A percentile compares a stretch with the other conserved stretches of the same genome.
Evolutionary conservation across 768 basidiomycete species (phyloP).

Genomic region (Podaxis pistillaris): DNA sequence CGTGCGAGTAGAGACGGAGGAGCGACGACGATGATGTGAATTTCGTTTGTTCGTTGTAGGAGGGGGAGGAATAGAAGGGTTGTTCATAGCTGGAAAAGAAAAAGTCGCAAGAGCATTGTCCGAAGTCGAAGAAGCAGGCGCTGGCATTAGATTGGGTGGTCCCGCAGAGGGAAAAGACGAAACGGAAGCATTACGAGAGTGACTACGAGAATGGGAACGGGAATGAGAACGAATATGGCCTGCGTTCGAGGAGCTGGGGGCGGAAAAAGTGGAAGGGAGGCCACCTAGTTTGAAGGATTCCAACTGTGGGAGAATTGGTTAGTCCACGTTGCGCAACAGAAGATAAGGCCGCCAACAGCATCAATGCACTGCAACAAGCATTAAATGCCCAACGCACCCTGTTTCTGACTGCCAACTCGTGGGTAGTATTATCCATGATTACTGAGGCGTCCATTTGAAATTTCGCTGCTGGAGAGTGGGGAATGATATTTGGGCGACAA

Average conservation of each 20-base stretch:
- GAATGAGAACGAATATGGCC: slow-evolving; percentile 71
- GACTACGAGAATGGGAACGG: slow-evolving; percentile 55
- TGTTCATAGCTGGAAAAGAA: slow-evolving; percentile 23
- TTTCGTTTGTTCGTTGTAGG: slow-evolving; percentile 49
- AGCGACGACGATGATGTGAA: slow-evolving; percentile 83
- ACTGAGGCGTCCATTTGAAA: slow-evolving; percentile 9
- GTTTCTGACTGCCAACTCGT: slow-evolving; percentile 40
- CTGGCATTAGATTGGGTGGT: slow-evolving; percentile 25
- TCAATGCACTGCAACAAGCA: background rate
- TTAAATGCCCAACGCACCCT: slow-evolving; percentile 31
- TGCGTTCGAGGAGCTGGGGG: slow-evolving; percentile 33
- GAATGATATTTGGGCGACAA: slow-evolving; percentile 15
- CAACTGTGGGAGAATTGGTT: slow-evolving; percentile 41
- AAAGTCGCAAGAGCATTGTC: slow-evolving; percentile 10
- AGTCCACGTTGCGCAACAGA: background rate
- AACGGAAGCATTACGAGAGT: slow-evolving; percentile 34
- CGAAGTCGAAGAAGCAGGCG: slow-evolving; percentile 22
- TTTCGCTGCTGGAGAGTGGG: background rate
- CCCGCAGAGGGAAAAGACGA: slow-evolving; percentile 41
- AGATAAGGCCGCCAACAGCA: background rate
- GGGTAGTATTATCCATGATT: slow-evolving; percentile 25
- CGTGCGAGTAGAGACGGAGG: slow-evolving; percentile 84
- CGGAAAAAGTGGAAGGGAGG: slow-evolving; percentile 35
- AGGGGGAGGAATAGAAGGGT: slow-evolving; percentile 23
- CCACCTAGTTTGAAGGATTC: slow-evolving; percentile 72